Conservation (phyloP, 805 yeast species). For the Metschnikowia gelsemii region DNA sequence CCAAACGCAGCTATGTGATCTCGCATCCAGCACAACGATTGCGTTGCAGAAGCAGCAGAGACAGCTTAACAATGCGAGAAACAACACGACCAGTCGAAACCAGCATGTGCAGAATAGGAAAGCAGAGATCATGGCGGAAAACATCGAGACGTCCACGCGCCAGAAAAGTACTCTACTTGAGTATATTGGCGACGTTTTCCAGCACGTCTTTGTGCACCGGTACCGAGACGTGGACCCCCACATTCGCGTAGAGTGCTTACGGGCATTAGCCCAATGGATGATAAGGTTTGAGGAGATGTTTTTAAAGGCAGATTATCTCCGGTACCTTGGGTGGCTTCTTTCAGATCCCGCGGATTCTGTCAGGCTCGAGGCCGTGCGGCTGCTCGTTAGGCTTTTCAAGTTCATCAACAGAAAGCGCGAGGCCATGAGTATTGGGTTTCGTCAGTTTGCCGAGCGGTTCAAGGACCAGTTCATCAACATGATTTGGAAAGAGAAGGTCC, state of each 20-base stretch:
- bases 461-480: conserved; percentile 65
- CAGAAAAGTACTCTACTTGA: conserved; percentile 56
- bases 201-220: conserved; percentile 68
- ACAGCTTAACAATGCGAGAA: conserved; percentile 37
- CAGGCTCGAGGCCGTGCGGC: conserved; percentile 61
- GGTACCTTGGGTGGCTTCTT: conserved; percentile 81
- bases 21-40: conserved; percentile 37
- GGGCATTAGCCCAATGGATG: conserved; percentile 68
- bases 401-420: conserved; percentile 20
- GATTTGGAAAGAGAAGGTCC: conserved; percentile 45
- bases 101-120: conserved; percentile 38
- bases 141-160: conserved; percentile 34
- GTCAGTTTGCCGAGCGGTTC: conserved; percentile 78
- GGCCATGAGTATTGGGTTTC: conserved; percentile 55
- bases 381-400: conserved; percentile 50
- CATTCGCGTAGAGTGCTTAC: conserved; percentile 70
- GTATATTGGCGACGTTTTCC: conserved; percentile 63
- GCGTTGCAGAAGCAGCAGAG: conserved; percentile 44
- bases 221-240: conserved; percentile 75
- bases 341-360: conserved; percentile 67
- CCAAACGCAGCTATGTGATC: conserved; percentile 58
- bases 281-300: conserved; percentile 67
- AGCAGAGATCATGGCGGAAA: conserved; percentile 45
- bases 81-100: conserved; percentile 30
- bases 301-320: conserved; percentile 64